A percentile compares a stretch with the other conserved stretches of the same genome.
Conservation (phyloP, 2,329 filamentous ascomycete genomes). For the Proliferodiscus dingleyae region DNA sequence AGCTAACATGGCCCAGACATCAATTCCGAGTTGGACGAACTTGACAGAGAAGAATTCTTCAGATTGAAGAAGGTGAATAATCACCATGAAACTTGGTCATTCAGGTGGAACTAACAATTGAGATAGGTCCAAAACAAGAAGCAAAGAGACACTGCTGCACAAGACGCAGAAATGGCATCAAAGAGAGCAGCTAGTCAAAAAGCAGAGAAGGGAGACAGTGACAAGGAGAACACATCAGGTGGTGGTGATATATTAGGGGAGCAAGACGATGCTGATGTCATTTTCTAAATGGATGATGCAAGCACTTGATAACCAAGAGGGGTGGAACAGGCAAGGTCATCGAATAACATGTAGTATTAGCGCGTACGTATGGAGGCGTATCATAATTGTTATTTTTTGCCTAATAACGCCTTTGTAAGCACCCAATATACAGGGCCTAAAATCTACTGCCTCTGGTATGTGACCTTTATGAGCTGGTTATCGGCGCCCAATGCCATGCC, state of each 20-base stretch:
- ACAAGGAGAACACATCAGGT: constrained; percentile 39
- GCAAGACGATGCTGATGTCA: constrained; percentile 77
- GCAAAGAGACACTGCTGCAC: constrained; percentile 67
- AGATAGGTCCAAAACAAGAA: constrained; percentile 74
- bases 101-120: too few relatives aligned
- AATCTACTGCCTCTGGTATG: constrained; percentile 81
- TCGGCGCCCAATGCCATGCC: constrained; percentile 75
- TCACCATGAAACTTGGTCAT: constrained; percentile 4
- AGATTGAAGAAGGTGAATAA: constrained; percentile 73
- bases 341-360: constrained; percentile 27
- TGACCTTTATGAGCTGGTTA: constrained; percentile 82
- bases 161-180: constrained; percentile 70
- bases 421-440: background rate
- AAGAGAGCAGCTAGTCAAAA: constrained; percentile 64
- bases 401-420: background rate
- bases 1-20: constrained; percentile 57
- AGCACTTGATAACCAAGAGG: constrained; percentile 5
- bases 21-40: constrained; percentile 95
- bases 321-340: constrained; percentile 13
- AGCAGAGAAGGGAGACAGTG: constrained; percentile 42
- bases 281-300: constrained; percentile 53
- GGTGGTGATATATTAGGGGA: constrained; percentile 66
- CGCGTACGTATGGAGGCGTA: constrained; percentile 13
- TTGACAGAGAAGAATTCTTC: constrained; percentile 98
- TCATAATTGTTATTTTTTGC: background rate